phyloP scores from a whole-genome alignment of 192 early-diverging fungal genomes.

The Diversispora epigaea region DNA sequence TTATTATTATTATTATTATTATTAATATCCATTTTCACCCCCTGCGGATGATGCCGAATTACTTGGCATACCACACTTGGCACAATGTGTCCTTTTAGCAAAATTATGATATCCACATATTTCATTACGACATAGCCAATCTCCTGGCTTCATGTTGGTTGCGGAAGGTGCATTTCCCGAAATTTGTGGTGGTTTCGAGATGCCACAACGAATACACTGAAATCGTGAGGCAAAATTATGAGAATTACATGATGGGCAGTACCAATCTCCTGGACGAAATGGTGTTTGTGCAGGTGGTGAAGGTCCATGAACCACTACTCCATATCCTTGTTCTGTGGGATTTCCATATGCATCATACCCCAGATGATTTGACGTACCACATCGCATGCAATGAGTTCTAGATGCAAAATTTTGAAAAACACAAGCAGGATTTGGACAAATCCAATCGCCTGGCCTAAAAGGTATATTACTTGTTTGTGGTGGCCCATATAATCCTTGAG shows the following conservation, averaged over 20 bases:
- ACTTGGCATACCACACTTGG: slow-evolving; percentile 40
- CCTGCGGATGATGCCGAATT: slow-evolving; percentile 10
- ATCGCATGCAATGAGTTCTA: slow-evolving; percentile 64
- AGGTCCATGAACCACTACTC: slow-evolving; percentile 16
- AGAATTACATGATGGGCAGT: slow-evolving; percentile 60
- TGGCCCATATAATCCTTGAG: slow-evolving; percentile 38
- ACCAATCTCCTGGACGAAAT: slow-evolving; percentile 70
- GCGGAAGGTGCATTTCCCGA: not conserved
- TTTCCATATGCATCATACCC: slow-evolving; percentile 35
- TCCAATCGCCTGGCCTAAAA: slow-evolving; percentile 73
- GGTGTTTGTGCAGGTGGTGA: slow-evolving; percentile 39
- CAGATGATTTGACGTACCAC: slow-evolving; percentile 44
- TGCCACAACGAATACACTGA: slow-evolving; percentile 57
- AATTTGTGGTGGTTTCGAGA: slow-evolving; percentile 45
- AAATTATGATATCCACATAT: slow-evolving; percentile 55
- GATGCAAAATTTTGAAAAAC: slow-evolving; percentile 79
- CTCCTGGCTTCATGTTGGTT: slow-evolving; percentile 47
- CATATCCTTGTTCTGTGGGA: slow-evolving; percentile 34
- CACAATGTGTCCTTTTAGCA: slow-evolving; percentile 49
- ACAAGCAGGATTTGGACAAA: slow-evolving; percentile 65
- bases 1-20: no score
- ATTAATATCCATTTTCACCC: slow-evolving; percentile 22
- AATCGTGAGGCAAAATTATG: slow-evolving; percentile 71
- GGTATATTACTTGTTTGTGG: slow-evolving; percentile 37
- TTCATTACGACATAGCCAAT: slow-evolving; percentile 49